Conservation (phyloP, 768 basidiomycete genomes). For the Tulasnella sp. region DNA sequence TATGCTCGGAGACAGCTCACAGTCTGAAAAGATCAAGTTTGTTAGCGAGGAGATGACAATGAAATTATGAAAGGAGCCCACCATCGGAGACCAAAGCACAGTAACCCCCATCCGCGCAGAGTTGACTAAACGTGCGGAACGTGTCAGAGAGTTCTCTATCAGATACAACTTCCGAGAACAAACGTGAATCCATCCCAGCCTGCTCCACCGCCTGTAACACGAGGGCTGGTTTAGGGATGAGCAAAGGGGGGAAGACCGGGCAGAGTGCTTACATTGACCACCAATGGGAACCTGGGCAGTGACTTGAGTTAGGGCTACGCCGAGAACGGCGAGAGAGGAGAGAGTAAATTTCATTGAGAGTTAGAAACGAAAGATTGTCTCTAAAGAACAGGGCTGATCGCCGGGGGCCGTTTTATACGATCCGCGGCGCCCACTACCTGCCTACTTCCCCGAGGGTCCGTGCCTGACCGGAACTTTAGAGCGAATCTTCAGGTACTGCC, state of each 20-base stretch:
- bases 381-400: background rate
- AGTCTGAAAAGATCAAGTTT: background rate
- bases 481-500: constrained; percentile 2
- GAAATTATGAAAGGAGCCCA: background rate
- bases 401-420: constrained; percentile 1
- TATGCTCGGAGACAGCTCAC: background rate
- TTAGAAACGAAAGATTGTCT: background rate
- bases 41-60: background rate
- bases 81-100: background rate
- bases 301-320: background rate
- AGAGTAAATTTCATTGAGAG: constrained; percentile 16
- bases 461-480: background rate
- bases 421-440: background rate
- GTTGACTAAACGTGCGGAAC: background rate
- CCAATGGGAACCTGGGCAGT: background rate
- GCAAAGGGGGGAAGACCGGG: too few species aligned
- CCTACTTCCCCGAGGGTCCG: background rate
- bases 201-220: too few species aligned
- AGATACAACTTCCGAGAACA: too few species aligned
- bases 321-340: constrained; percentile 16
- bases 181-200: too few species aligned
- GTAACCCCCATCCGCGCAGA: constrained; percentile 2
- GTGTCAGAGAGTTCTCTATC: background rate
- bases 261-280: background rate
- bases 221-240: background rate